Evolutionary conservation across 768 basidiomycete genomes (phyloP).

Genomic region (Hypsizygus marmoreus): DNA sequence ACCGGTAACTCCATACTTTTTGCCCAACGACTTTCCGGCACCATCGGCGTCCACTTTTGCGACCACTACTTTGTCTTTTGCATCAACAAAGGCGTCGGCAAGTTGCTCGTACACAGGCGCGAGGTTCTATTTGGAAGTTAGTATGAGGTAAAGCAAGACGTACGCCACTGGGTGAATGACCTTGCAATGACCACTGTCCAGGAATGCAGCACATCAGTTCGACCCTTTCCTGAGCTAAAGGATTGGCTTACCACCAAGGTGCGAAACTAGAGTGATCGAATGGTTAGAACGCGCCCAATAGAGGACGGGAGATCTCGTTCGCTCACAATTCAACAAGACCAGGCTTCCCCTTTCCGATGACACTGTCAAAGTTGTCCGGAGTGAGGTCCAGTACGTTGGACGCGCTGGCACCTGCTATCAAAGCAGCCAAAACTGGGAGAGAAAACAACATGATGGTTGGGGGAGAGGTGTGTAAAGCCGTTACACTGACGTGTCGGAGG

Average conservation of each 20-base stretch:
- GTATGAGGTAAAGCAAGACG: background rate
- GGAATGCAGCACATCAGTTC: background rate
- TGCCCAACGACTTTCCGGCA: slow-evolving; percentile 72
- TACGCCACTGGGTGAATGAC: slow-evolving; percentile 39
- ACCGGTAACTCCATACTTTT: slow-evolving; percentile 78
- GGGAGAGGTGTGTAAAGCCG: slow-evolving; percentile 14
- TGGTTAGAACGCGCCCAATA: slow-evolving; percentile 3
- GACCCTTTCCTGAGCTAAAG: background rate
- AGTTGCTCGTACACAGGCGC: slow-evolving; percentile 89
- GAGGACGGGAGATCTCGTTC: background rate
- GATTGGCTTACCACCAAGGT: slow-evolving; percentile 71
- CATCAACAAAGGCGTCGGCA: slow-evolving; percentile 80
- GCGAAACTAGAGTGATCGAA: slow-evolving; percentile 60
- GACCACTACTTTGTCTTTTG: slow-evolving; percentile 81
- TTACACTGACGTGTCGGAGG: slow-evolving; percentile 21
- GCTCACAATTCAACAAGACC: slow-evolving; percentile 92
- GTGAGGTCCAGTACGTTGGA: slow-evolving; percentile 86
- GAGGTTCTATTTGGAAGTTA: slow-evolving; percentile 58
- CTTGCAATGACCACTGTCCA: slow-evolving; percentile 81
- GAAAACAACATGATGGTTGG: slow-evolving; percentile 59
- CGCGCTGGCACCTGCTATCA: slow-evolving; percentile 59
- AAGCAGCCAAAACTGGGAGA: slow-evolving; percentile 52
- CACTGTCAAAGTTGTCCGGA: slow-evolving; percentile 71
- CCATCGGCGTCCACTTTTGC: slow-evolving; percentile 96
- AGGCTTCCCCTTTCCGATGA: slow-evolving; percentile 78